Conservation (phyloP, 257 asterid species). For the Haberlea rhodopensis region DNA sequence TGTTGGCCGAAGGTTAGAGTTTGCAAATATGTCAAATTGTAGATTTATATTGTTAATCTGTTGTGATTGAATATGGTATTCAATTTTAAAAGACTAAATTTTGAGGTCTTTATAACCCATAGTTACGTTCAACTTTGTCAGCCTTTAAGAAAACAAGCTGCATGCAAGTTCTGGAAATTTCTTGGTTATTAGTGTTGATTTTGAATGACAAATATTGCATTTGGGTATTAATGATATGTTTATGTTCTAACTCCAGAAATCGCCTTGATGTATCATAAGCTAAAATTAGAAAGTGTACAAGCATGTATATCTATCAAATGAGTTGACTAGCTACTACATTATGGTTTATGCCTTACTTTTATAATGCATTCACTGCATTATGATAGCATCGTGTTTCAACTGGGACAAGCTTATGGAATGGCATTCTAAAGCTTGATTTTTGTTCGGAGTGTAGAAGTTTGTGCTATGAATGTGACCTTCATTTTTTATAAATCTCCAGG, state of each 20-base stretch:
- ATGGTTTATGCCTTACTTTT: not conserved
- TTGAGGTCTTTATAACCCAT: too few species aligned
- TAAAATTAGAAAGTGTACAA: too few species aligned
- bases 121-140: too few species aligned
- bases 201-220: too few species aligned
- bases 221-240: too few species aligned
- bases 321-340: too few species aligned
- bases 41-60: not conserved
- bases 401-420: not conserved
- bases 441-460: conserved; percentile 11
- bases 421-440: not conserved
- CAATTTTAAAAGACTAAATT: too few species aligned
- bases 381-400: not conserved
- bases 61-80: too few species aligned
- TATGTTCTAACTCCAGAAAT: not conserved
- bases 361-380: not conserved
- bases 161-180: too few species aligned
- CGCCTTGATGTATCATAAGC: not conserved
- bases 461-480: conserved; percentile 14
- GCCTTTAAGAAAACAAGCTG: too few species aligned
- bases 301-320: not conserved
- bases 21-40: not conserved
- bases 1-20: conserved; percentile 85
- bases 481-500: conserved; percentile 40
- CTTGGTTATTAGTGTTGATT: too few species aligned